Evolutionary conservation across 106 monocot genomes (phyloP).

Genomic region (Iris macrosiphon): DNA sequence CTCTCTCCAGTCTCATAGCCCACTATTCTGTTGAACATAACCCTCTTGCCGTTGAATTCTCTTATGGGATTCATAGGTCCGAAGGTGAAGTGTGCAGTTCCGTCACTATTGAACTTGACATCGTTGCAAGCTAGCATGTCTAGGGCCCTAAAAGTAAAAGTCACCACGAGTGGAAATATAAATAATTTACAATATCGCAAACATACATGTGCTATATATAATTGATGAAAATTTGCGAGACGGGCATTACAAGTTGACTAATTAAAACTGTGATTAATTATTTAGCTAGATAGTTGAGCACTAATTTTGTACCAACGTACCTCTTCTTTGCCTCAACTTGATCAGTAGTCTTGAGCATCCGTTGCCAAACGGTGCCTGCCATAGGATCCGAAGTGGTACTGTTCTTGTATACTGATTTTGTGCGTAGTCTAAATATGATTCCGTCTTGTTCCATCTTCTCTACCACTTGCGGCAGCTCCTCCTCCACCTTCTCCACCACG

Average conservation of each 20-base stretch:
- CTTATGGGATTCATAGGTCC: slow-evolving; percentile 26
- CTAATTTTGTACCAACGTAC: neutral
- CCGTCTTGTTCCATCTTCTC: neutral
- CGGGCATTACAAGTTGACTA: no score
- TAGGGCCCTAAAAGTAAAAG: slow-evolving; percentile 2
- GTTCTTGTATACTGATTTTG: neutral
- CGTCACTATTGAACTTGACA: slow-evolving; percentile 15
- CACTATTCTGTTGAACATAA: slow-evolving; percentile 12
- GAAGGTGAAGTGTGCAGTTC: slow-evolving; percentile 17
- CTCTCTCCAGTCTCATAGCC: slow-evolving; percentile 8
- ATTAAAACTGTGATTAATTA: no score
- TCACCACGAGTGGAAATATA: no score
- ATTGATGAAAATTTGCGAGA: no score
- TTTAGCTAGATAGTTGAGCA: no score
- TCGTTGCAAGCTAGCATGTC: slow-evolving; percentile 6
- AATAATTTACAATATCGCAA: no score
- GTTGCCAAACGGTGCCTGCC: neutral
- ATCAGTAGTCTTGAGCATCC: slow-evolving; percentile 8
- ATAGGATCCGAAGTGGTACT: neutral
- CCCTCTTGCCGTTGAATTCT: slow-evolving; percentile 14
- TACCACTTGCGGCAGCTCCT: neutral
- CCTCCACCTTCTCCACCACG: slow-evolving; percentile 6
- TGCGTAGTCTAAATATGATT: slow-evolving; percentile 1
- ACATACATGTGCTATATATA: no score
- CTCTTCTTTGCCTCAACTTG: slow-evolving; percentile 2